Conservation (phyloP, 2,329 filamentous ascomycete genomes). For the Exophiala calicioides region DNA sequence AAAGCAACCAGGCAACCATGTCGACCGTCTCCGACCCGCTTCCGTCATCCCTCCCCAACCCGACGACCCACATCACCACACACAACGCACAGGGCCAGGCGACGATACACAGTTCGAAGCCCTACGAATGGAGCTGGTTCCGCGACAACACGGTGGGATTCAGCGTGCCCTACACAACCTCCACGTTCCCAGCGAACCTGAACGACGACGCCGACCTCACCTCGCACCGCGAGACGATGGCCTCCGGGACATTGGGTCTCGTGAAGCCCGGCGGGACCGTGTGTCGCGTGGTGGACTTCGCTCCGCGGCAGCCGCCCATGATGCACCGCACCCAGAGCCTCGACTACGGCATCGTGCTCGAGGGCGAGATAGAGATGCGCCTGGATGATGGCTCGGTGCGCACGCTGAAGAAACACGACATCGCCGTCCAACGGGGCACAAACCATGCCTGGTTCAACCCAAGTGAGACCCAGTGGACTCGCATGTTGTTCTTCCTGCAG, state of each 20-base stretch:
- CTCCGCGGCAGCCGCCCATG: constrained; percentile 41
- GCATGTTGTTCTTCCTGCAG: constrained; percentile 22
- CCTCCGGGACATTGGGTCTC: constrained; percentile 11
- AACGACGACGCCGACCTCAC: constrained; percentile 17
- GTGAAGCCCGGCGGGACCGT: constrained; percentile 15
- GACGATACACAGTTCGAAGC: constrained; percentile 5
- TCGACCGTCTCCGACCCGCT: constrained; percentile 5
- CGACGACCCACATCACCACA: constrained; percentile 16
- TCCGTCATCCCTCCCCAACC: constrained; percentile 8
- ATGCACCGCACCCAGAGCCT: constrained; percentile 58
- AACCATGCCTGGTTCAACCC: constrained; percentile 41
- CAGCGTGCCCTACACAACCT: constrained; percentile 10
- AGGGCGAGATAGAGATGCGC: constrained; percentile 54
- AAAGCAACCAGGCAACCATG: too few relatives aligned
- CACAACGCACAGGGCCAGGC: constrained; percentile 13
- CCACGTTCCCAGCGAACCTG: constrained; percentile 11
- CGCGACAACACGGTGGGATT: constrained; percentile 11
- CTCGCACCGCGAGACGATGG: constrained; percentile 10
- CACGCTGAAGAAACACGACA: constrained; percentile 51
- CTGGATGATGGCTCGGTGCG: constrained; percentile 54
- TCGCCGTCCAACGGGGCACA: constrained; percentile 54
- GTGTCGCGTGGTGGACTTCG: constrained; percentile 46
- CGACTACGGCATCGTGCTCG: constrained; percentile 57
- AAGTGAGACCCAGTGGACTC: constrained; percentile 25
- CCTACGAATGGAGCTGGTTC: constrained; percentile 11